A percentile compares a stretch with the other conserved stretches of the same genome.
Evolutionary conservation across 1,284 basidiomycete genomes (phyloP).

Genomic region (Fomitopsis schrenkii): DNA sequence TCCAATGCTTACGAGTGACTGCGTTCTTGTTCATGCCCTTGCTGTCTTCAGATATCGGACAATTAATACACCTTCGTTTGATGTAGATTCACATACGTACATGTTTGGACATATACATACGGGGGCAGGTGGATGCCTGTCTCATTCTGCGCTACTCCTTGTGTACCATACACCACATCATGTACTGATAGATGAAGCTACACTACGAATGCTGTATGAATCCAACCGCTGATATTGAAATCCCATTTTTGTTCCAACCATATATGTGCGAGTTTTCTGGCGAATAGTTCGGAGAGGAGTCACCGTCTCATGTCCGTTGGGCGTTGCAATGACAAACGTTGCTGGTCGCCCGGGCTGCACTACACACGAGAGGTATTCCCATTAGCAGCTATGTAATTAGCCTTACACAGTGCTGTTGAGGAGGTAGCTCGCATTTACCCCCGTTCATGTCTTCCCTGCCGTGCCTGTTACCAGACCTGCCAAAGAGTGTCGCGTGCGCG

Average conservation of each 20-base stretch:
- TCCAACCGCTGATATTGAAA: not conserved
- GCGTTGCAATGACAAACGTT: not conserved
- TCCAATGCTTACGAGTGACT: constrained; percentile 5
- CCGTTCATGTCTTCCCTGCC: not conserved
- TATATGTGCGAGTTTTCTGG: not conserved
- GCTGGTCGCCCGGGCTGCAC: not conserved
- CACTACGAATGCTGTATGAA: not conserved
- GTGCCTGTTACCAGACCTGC: not conserved
- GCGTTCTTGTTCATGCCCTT: not conserved
- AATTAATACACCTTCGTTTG: not conserved
- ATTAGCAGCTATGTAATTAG: too few species aligned
- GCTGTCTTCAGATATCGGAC: not conserved
- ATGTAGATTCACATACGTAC: not conserved
- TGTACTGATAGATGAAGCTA: not conserved
- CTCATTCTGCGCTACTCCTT: not conserved
- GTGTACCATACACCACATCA: not conserved
- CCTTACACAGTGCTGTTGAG: not conserved
- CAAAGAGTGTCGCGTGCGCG: not conserved
- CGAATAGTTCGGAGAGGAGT: not conserved
- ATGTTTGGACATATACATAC: not conserved
- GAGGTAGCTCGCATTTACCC: not conserved
- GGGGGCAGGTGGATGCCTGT: not conserved
- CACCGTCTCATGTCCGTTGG: not conserved
- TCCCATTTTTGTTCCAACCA: not conserved
- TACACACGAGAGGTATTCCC: too few species aligned